Evolutionary conservation across 306 rosid genomes (phyloP).

Genomic region (Carpinus viminea): DNA sequence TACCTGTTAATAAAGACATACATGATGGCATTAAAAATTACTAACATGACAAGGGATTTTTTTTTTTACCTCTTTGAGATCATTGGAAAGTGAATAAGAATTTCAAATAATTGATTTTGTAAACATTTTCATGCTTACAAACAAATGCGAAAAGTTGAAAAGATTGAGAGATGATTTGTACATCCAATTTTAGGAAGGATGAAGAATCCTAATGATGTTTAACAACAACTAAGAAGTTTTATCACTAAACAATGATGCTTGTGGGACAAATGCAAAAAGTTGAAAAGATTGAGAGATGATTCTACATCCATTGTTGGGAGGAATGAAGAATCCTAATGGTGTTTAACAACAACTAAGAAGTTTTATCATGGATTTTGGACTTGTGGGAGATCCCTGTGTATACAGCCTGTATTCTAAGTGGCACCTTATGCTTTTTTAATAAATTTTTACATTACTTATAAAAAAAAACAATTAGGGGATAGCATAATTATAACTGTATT

Average conservation of each 20-base stretch:
- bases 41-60: background rate
- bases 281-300: too few species aligned
- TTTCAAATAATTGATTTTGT: background rate
- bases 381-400: too few species aligned
- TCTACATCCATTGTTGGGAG: background rate
- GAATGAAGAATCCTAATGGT: background rate
- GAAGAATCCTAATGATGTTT: background rate
- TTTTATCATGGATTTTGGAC: too few species aligned
- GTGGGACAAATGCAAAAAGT: too few species aligned
- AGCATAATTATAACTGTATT: background rate
- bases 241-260: too few species aligned
- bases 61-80: background rate
- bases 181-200: background rate
- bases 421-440: too few species aligned
- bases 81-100: background rate
- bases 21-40: background rate
- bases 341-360: too few species aligned
- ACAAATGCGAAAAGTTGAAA: too few species aligned
- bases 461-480: background rate
- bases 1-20: background rate
- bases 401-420: too few species aligned
- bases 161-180: background rate
- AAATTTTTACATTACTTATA: too few species aligned
- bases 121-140: too few species aligned
- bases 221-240: too few species aligned